A percentile compares a stretch with the other conserved stretches of the same genome.
These are phyloP conservation scores for Coelastrella sp. DNA, from an alignment of 139 green algal species.

Conservation along the genomic window DNA sequence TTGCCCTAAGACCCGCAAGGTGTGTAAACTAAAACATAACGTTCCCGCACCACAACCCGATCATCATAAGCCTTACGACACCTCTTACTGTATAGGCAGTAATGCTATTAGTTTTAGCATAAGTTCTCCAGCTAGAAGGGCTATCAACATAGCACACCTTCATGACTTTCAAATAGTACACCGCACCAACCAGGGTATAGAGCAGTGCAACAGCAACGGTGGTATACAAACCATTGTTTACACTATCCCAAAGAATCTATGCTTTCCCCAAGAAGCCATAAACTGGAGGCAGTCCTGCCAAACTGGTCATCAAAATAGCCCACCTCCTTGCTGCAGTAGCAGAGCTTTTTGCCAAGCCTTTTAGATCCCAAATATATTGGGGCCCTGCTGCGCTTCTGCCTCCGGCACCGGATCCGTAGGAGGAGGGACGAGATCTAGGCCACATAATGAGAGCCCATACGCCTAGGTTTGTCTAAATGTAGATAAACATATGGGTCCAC, in stretches of 20 bases:
- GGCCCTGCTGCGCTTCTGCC: background rate
- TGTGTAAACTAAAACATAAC: conserved; percentile 33
- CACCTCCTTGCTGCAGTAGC: conserved; percentile 19
- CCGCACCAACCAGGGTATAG: conserved; percentile 24
- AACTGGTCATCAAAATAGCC: conserved; percentile 28
- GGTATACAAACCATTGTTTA: conserved; percentile 35
- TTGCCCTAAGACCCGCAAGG: background rate
- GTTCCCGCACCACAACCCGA: conserved; percentile 29
- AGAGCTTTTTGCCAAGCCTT: conserved; percentile 21
- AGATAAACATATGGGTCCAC: conserved; percentile 34
- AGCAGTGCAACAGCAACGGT: conserved; percentile 20
- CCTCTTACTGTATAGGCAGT: conserved; percentile 34
- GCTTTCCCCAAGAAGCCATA: conserved; percentile 37
- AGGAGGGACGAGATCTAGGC: conserved; percentile 1
- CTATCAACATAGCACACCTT: conserved; percentile 40
- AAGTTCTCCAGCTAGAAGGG: conserved; percentile 7
- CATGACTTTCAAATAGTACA: conserved; percentile 42
- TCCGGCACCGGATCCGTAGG: background rate
- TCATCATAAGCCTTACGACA: conserved; percentile 18
- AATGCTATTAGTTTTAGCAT: conserved; percentile 25
- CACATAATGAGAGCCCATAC: background rate
- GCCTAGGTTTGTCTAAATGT: conserved; percentile 15
- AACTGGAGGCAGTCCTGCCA: conserved; percentile 29
- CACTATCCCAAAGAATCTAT: conserved; percentile 15
- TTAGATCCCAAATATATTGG: conserved; percentile 42